These are phyloP conservation scores for Salix dunnii DNA, from an alignment of 345 rosid genomes.

Conservation along the genomic window DNA sequence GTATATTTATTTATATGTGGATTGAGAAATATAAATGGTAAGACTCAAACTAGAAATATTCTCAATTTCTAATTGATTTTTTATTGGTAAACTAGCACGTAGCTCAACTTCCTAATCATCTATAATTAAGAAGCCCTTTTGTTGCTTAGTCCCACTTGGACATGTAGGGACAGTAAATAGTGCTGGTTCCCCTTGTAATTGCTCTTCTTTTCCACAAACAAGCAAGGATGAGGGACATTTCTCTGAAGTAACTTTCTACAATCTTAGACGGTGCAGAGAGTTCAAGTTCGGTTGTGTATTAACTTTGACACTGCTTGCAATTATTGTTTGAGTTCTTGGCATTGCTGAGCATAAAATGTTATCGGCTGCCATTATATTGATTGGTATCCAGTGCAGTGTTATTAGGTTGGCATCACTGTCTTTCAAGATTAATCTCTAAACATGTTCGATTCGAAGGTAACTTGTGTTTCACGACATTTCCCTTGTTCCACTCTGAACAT, in stretches of 20 bases:
- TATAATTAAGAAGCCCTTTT: background rate
- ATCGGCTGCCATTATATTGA: background rate
- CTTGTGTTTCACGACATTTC: constrained; percentile 7
- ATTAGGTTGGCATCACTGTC: constrained; percentile 24
- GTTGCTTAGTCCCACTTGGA: background rate
- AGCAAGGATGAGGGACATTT: background rate
- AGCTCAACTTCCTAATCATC: too few relatives aligned
- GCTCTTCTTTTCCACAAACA: background rate
- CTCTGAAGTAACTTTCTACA: background rate
- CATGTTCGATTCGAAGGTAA: background rate
- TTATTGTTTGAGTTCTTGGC: background rate
- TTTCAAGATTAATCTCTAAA: constrained; percentile 5
- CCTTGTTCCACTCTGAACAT: background rate
- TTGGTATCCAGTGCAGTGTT: background rate
- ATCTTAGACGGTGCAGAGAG: background rate
- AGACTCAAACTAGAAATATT: too few relatives aligned
- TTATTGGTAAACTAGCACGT: too few relatives aligned
- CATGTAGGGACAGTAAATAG: background rate
- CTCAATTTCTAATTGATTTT: too few relatives aligned
- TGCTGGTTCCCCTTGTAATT: background rate
- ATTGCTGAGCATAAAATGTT: background rate
- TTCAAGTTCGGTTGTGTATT: background rate
- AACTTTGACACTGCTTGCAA: background rate
- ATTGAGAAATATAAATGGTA: too few relatives aligned
- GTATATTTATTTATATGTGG: too few relatives aligned